Conservation (phyloP, 768 basidiomycete genomes). For the Amanita phalloides region DNA sequence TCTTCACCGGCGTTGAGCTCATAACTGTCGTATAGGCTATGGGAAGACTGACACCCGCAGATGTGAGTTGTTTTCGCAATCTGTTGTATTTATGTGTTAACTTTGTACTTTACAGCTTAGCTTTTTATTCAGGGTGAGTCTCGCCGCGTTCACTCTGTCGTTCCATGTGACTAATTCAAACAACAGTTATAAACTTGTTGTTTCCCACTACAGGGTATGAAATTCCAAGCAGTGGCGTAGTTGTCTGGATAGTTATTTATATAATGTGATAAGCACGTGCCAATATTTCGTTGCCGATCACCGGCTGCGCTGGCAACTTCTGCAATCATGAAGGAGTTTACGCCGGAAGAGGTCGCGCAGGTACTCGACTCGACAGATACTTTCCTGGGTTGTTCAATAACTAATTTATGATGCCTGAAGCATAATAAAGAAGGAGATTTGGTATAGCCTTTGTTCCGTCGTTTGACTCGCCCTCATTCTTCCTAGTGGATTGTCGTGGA, state of each 20-base stretch:
- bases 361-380: constrained; percentile 22
- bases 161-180: neutral
- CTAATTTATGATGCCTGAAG: constrained; percentile 24
- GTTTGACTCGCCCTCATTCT: neutral
- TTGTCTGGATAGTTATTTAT: too few relatives aligned
- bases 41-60: constrained; percentile 86
- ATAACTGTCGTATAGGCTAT: constrained; percentile 49
- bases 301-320: neutral
- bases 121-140: constrained; percentile 47
- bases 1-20: neutral
- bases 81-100: constrained; percentile 1
- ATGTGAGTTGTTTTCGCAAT: constrained; percentile 29
- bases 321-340: constrained; percentile 25
- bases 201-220: neutral
- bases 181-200: neutral
- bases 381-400: neutral
- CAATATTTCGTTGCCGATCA: neutral
- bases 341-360: constrained; percentile 55
- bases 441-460: constrained; percentile 27
- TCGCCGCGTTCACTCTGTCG: neutral
- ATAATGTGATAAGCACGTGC: too few relatives aligned
- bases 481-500: constrained; percentile 74
- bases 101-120: constrained; percentile 27
- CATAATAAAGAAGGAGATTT: constrained; percentile 84
- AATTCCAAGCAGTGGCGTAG: too few relatives aligned